Base-by-base conservation (phyloP, 331 rosid genomes). In the Malus hybrid region DNA sequence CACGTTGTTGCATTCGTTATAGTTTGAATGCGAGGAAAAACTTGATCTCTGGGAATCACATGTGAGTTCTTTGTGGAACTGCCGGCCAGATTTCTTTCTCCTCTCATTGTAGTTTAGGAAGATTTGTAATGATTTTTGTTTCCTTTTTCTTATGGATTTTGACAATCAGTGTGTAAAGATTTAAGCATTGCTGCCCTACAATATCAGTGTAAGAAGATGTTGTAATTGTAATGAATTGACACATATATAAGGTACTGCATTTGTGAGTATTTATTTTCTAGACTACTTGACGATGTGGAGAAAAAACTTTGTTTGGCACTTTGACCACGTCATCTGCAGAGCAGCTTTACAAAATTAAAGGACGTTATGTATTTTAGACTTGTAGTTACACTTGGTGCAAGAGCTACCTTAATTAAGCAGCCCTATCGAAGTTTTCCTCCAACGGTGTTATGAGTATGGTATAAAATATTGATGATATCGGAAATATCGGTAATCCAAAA, bases 1-100 rank as follows among this genome's bases (percentile, higher is more conserved):
- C 77, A 22, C 60, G 68, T 22, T 89, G 82, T 86, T 74, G 14
- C 15, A 14, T 57, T 60, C 76, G 19, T 60, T 58, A 15, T 58
- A 58, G 30, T 34, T 20, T 39, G 26, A 72, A 22, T 34, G 36
- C 4, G 33, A 71, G 9, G 10, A 24, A 71, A 50, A 55, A 14
- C 32, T 19, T 3, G 9, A 22, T 13, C 5, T 72, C 42, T 42
- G n/a, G 58, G 44, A 6, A 60, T 42, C 72, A 33, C 39, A 75
- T 12, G 15, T 50, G 32, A 30, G 39, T 20, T 74, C 61, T 14
- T 24, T 8, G 34, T 57, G 56, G 68, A 20, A 6, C 28, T 56
- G 16, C 26, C 34, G 19, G n/a, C 8, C 63, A 50, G 24, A 24
- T 24, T 24, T 24, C 24, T 24, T 24, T 24, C 24, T 24, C 24